Percentiles rank a stretch among this genome's conserved stretches.
Conservation (phyloP, 2,329 filamentous ascomycete species). For the Cladosporium sp. region DNA sequence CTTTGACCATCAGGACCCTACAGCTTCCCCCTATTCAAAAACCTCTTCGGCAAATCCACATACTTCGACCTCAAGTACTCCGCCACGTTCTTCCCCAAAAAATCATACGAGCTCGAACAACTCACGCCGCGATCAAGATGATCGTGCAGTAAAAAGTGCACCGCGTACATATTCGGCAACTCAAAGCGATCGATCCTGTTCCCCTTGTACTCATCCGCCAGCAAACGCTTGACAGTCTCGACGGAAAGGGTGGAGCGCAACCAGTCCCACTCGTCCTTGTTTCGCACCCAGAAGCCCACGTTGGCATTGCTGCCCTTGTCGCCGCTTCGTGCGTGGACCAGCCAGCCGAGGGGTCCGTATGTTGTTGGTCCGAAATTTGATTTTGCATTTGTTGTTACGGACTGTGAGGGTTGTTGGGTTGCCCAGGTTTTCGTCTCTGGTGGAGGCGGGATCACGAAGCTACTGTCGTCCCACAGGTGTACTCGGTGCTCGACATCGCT, state of each 20-base stretch:
- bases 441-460: constrained; percentile 32
- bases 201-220: constrained; percentile 32
- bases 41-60: constrained; percentile 29
- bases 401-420: constrained; percentile 32
- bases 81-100: constrained; percentile 32
- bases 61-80: constrained; percentile 28
- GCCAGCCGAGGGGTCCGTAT: constrained; percentile 34
- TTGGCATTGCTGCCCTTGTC: constrained; percentile 33
- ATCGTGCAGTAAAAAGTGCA: constrained; percentile 32
- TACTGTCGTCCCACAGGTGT: constrained; percentile 27
- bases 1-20: constrained; percentile 8
- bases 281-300: constrained; percentile 39
- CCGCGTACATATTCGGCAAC: constrained; percentile 29
- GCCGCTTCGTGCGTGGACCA: constrained; percentile 31
- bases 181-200: constrained; percentile 33
- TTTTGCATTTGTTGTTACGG: constrained; percentile 12
- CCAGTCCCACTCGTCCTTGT: constrained; percentile 31
- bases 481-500: constrained; percentile 24
- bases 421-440: constrained; percentile 28
- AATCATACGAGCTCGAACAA: constrained; percentile 28
- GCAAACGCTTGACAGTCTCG: constrained; percentile 24
- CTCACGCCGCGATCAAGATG: constrained; percentile 32
- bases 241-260: constrained; percentile 26
- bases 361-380: constrained; percentile 33
- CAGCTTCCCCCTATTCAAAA: constrained; percentile 28